A percentile compares a stretch with the other conserved stretches of the same genome.
Conservation (phyloP, 2,329 filamentous ascomycete species). For the Fusarium sp. region DNA sequence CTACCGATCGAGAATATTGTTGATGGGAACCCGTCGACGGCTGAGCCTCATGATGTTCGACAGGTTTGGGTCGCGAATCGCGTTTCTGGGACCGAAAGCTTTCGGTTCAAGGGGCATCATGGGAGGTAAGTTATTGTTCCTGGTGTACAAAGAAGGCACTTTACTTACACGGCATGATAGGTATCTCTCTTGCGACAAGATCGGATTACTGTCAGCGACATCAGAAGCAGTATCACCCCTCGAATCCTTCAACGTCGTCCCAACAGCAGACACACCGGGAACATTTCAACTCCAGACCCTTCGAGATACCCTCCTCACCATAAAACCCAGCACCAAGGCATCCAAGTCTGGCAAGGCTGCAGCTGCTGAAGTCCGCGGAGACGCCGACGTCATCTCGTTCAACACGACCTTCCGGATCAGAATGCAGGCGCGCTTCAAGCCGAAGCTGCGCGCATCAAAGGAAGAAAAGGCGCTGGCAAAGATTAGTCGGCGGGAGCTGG, state of each 20-base stretch:
- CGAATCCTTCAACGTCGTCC: conserved; percentile 78
- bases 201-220: conserved; percentile 77
- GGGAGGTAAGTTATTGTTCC: conserved; percentile 66
- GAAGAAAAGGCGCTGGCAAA: conserved; percentile 85
- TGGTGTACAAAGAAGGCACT: not conserved
- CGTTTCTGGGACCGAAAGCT: conserved; percentile 80
- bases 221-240: conserved; percentile 83
- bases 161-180: conserved; percentile 54
- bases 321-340: conserved; percentile 62
- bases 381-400: conserved; percentile 71
- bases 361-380: conserved; percentile 75
- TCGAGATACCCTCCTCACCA: conserved; percentile 72
- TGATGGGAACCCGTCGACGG: conserved; percentile 79
- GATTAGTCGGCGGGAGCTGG: conserved; percentile 84
- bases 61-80: conserved; percentile 94
- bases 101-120: conserved; percentile 89
- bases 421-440: conserved; percentile 97
- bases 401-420: conserved; percentile 79
- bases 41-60: conserved; percentile 93
- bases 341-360: conserved; percentile 54
- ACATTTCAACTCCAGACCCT: conserved; percentile 79
- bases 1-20: conserved; percentile 85
- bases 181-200: conserved; percentile 86
- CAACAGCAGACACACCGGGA: conserved; percentile 68
- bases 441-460: conserved; percentile 77